Conservation (phyloP, 1,284 basidiomycete genomes). For the Trichosporon faecale region DNA sequence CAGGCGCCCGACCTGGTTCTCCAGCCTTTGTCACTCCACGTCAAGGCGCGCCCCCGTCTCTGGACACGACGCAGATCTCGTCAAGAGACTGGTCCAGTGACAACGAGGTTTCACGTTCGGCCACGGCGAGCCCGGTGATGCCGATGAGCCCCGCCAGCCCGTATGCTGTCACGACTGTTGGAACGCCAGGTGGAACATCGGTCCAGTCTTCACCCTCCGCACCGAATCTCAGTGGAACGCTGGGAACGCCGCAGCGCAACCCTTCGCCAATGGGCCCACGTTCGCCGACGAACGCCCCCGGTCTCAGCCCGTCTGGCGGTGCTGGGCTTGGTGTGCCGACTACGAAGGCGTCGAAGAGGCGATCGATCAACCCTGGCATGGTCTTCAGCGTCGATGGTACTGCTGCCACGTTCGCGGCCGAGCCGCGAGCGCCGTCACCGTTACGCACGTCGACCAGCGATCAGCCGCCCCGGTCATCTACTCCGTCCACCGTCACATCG, state of each 20-base stretch:
- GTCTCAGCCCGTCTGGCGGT: conserved; percentile 26
- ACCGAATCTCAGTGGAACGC: background rate
- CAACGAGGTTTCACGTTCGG: conserved; percentile 3
- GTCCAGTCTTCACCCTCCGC: conserved; percentile 9
- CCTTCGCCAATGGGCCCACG: background rate
- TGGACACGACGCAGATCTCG: background rate
- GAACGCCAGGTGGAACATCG: background rate
- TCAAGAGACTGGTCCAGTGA: conserved; percentile 2
- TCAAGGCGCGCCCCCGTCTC: background rate
- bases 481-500: background rate
- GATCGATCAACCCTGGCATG: conserved; percentile 53
- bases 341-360: conserved; percentile 42
- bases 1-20: conserved; percentile 1
- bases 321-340: conserved; percentile 43
- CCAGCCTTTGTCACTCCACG: conserved; percentile 1
- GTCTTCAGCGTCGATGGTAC: conserved; percentile 46
- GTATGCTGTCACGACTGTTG: background rate
- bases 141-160: background rate
- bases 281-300: conserved; percentile 23
- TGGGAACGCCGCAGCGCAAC: background rate
- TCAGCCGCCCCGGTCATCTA: background rate
- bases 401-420: conserved; percentile 39
- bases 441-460: conserved; percentile 36
- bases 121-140: background rate
- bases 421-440: conserved; percentile 48